These are phyloP conservation scores for Zymoseptoria tritici DNA, from an alignment of 2,329 filamentous ascomycete genomes.

Conservation along the genomic window DNA sequence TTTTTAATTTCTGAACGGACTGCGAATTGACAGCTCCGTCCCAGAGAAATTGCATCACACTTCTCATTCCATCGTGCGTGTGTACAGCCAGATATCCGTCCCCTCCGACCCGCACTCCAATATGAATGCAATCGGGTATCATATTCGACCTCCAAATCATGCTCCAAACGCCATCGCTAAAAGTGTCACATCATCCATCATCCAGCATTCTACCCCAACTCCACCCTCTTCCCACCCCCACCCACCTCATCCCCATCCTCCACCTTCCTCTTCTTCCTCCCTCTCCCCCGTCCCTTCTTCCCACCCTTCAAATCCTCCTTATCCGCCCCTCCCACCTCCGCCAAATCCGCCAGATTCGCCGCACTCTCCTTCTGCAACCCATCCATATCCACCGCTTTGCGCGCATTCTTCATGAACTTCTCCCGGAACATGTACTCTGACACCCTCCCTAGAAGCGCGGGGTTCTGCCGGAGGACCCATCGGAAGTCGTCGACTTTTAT, in stretches of 20 bases:
- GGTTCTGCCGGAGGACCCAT: slow-evolving; percentile 81
- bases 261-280: slow-evolving; percentile 26
- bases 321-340: slow-evolving; percentile 49
- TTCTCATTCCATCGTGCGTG: too few relatives aligned
- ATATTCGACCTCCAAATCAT: not conserved
- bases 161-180: slow-evolving; percentile 12
- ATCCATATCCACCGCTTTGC: slow-evolving; percentile 65
- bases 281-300: slow-evolving; percentile 24
- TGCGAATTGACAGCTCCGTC: too few relatives aligned
- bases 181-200: too few relatives aligned
- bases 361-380: slow-evolving; percentile 50
- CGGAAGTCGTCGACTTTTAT: slow-evolving; percentile 98
- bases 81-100: too few relatives aligned
- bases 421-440: slow-evolving; percentile 85
- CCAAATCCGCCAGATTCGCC: slow-evolving; percentile 43
- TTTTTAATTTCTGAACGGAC: too few relatives aligned
- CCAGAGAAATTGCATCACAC: too few relatives aligned
- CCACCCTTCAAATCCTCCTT: slow-evolving; percentile 38
- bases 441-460: slow-evolving; percentile 78
- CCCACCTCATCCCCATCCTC: slow-evolving; percentile 12
- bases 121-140: slow-evolving; percentile 7
- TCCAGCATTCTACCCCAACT: not conserved
- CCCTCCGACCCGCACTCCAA: too few relatives aligned
- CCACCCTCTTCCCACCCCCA: not conserved
- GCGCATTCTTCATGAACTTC: slow-evolving; percentile 72